These are phyloP conservation scores for Paraurostyla sp. DNA, from an alignment of 73 alveolate genomes.

Conservation along the genomic window DNA sequence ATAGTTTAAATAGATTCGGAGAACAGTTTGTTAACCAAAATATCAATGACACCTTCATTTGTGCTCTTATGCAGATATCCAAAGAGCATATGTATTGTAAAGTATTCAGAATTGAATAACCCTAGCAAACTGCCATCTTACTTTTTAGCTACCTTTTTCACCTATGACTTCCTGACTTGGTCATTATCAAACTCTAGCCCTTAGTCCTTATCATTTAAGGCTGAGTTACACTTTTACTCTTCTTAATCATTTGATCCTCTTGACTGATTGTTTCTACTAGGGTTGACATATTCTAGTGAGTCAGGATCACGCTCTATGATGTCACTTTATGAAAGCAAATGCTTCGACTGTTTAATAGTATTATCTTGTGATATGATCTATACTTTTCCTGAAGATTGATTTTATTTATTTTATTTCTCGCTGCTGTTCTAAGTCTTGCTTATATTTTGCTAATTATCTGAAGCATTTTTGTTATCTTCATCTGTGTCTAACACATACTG, in stretches of 20 bases:
- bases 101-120: constrained; percentile 66
- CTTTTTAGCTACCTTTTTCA: constrained; percentile 45
- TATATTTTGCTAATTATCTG: not conserved
- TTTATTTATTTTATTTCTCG: no score
- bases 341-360: no score
- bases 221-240: not conserved
- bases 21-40: constrained; percentile 62
- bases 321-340: not conserved
- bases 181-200: not conserved
- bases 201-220: not conserved
- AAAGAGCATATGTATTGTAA: constrained; percentile 72
- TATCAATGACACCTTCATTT: constrained; percentile 64
- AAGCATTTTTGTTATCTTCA: not conserved
- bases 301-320: constrained; percentile 7
- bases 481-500: not conserved
- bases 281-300: constrained; percentile 17
- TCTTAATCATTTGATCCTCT: not conserved
- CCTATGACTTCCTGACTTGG: not conserved
- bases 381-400: no score
- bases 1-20: constrained; percentile 27
- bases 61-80: constrained; percentile 45
- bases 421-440: no score
- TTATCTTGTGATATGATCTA: no score
- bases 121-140: constrained; percentile 74
- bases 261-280: not conserved